These are phyloP conservation scores for Ceratobasidium sp. DNA, from an alignment of 1,284 basidiomycete genomes.

Conservation along the genomic window DNA sequence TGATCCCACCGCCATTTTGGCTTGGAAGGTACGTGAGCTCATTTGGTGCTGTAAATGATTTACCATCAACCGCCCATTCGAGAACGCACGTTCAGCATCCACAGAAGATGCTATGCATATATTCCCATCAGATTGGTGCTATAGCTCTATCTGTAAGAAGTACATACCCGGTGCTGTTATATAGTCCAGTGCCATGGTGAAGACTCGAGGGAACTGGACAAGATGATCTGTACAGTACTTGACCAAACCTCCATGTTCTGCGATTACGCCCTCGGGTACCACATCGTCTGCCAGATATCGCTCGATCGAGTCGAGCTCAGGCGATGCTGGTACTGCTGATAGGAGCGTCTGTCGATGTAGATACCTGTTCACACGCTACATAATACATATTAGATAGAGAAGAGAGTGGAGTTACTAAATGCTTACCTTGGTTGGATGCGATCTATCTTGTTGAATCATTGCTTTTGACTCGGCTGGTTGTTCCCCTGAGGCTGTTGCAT, in stretches of 20 bases:
- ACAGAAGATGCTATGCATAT: slow-evolving; percentile 4
- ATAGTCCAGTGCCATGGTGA: slow-evolving; percentile 12
- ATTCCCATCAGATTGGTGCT: neutral
- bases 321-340: neutral
- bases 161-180: slow-evolving; percentile 17
- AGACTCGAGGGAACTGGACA: neutral
- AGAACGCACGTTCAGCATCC: slow-evolving; percentile 27
- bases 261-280: neutral
- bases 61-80: slow-evolving; percentile 4
- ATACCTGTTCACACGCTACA: neutral
- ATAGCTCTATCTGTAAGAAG: neutral
- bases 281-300: neutral
- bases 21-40: neutral
- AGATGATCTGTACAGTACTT: neutral
- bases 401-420: neutral
- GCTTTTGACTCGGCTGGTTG: neutral
- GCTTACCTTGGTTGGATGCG: neutral
- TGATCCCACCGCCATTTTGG: slow-evolving; percentile 24
- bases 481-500: neutral
- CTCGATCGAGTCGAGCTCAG: neutral
- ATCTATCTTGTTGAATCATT: neutral
- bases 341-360: neutral
- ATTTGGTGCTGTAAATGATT: slow-evolving; percentile 14
- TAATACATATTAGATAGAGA: neutral
- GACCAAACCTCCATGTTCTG: slow-evolving; percentile 6